Evolutionary conservation across 768 basidiomycete species (phyloP).

Genomic region (Paxillus involutus): DNA sequence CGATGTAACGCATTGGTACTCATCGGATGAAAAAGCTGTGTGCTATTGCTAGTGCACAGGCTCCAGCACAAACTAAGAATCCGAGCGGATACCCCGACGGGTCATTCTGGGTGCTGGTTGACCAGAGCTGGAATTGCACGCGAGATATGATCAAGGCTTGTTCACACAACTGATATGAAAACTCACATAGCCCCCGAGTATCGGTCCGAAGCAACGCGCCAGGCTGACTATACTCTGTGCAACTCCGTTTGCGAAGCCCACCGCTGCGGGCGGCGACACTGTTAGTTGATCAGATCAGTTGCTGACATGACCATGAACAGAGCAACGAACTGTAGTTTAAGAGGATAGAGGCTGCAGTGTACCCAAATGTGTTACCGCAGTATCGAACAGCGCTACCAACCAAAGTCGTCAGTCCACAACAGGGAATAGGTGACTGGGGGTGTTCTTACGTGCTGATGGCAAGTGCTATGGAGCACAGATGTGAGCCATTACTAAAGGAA

Average conservation of each 20-base stretch:
- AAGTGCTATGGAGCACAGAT: slow-evolving; percentile 45
- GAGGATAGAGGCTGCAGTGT: slow-evolving; percentile 87
- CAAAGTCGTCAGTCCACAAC: neutral
- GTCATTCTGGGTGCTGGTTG: slow-evolving; percentile 62
- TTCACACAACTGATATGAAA: neutral
- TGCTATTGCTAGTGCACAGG: slow-evolving; percentile 61
- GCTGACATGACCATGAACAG: neutral
- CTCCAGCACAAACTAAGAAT: slow-evolving; percentile 63
- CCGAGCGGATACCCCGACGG: slow-evolving; percentile 76
- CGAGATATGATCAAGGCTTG: slow-evolving; percentile 1
- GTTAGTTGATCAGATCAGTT: slow-evolving; percentile 3
- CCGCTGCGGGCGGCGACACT: slow-evolving; percentile 90
- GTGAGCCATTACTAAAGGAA: slow-evolving; percentile 3
- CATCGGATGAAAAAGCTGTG: slow-evolving; percentile 76
- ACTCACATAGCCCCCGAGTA: slow-evolving; percentile 76
- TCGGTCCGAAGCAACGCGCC: slow-evolving; percentile 87
- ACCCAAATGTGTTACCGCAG: slow-evolving; percentile 85
- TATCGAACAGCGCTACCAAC: slow-evolving; percentile 74
- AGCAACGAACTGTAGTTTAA: slow-evolving; percentile 74
- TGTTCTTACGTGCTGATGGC: slow-evolving; percentile 76
- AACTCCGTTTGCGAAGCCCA: slow-evolving; percentile 92
- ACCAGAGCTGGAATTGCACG: slow-evolving; percentile 59
- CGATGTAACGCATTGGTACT: slow-evolving; percentile 3
- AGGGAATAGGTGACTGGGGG: neutral
- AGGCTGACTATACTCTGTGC: slow-evolving; percentile 95